These are phyloP conservation scores for Cyberlindnera saturnus DNA, from an alignment of 805 yeast species.

Conservation along the genomic window DNA sequence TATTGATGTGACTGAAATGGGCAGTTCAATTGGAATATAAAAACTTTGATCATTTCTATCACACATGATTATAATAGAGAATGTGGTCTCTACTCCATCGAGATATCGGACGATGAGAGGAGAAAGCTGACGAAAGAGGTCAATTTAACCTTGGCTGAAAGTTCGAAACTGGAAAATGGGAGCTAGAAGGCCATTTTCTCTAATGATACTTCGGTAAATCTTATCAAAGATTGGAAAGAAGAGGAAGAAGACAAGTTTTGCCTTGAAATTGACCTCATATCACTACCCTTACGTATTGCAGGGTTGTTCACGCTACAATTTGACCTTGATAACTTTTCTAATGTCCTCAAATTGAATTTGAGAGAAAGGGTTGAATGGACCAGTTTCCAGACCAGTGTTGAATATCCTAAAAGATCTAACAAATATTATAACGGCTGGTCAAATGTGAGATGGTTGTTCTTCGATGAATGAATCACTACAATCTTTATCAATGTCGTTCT, in stretches of 20 bases:
- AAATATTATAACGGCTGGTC: background rate
- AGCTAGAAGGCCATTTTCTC: background rate
- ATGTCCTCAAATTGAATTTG: background rate
- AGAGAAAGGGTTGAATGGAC: background rate
- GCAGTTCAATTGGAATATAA: too few relatives aligned
- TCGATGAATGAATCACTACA: conserved; percentile 2
- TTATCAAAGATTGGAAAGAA: background rate
- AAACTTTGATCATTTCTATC: too few relatives aligned
- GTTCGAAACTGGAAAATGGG: too few relatives aligned
- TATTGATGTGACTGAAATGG: too few relatives aligned
- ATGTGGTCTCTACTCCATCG: too few relatives aligned
- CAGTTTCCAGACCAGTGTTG: background rate
- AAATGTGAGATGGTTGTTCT: conserved; percentile 5
- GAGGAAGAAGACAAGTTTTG: background rate
- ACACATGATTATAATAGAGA: too few relatives aligned
- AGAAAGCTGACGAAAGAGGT: too few relatives aligned
- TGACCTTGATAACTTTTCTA: background rate
- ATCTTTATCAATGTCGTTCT: background rate
- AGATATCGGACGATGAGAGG: too few relatives aligned
- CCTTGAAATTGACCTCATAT: background rate
- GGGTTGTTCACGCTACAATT: background rate
- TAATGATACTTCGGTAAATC: background rate
- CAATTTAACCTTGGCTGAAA: too few relatives aligned
- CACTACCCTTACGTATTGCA: background rate
- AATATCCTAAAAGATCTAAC: conserved; percentile 1